Base-by-base conservation (phyloP, 495 filamentous ascomycete species). In the Darksidea phi region DNA sequence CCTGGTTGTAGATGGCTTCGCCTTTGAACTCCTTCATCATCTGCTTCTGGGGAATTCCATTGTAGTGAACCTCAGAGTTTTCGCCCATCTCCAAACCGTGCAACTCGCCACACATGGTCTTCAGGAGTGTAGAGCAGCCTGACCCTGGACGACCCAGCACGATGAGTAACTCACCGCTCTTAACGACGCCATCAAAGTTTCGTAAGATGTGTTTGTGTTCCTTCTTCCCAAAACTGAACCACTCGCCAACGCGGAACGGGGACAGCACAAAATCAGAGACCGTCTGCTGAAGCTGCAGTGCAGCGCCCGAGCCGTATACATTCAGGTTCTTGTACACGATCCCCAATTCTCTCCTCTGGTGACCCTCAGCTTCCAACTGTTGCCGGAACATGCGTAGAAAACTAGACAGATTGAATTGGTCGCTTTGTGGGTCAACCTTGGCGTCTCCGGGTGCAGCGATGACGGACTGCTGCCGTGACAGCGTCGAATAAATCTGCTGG, bases 111-210 rank as follows among this genome's bases (percentile, higher is more conserved):
- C 17, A 18, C 24, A 67, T 53, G 5, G 59, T 46, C 42, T 67
- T 67, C 17, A 67, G 38, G 12, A 80, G 51, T 6, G 78, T 80
- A 2, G 72, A 75, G 46, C 77, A 80, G 17, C 78, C 78, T 1
- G 73, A 72, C 1, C 78, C 78, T 0, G 78, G 78, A 4, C 78
- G 65, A 5, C 78, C 78, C 11, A 80, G 67, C 2, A 80, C 78
- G 1, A 80, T 61, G 23, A 78, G 63, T 72, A 80, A 76, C 61
- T 79, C 77, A 6, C 78, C 78, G 32, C 7, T 23, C 17, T 59
- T 60, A 20, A 65, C 36, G 2, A 60, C 5, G 3, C 62, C 62
- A 17, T 65, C 62, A 13, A 65, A 60, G 36, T 41, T 42, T 3
- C 36, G 32, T n/a, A 64, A 48, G 43, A 64, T 64, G 17, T 58